Percentiles rank a stretch among this genome's conserved stretches.
Conservation (phyloP, 2,329 filamentous ascomycete species). For the Annulohypoxylon truncatum region DNA sequence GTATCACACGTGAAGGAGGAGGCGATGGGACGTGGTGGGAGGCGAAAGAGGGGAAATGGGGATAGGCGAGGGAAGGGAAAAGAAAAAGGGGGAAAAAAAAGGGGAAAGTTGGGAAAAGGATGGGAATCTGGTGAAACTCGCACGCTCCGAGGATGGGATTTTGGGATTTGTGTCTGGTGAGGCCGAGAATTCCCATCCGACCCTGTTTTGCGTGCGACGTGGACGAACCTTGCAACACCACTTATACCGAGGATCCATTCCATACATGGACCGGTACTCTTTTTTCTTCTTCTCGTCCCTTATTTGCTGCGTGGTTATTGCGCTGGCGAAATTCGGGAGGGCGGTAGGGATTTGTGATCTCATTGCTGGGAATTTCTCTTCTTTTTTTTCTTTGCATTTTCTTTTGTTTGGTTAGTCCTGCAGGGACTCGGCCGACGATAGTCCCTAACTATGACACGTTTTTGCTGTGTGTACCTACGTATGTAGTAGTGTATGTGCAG, state of each 20-base stretch:
- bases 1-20: constrained; percentile 11
- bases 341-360: background rate
- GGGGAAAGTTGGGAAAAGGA: constrained; percentile 10
- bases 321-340: background rate
- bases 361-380: background rate
- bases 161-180: background rate
- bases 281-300: background rate
- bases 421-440: constrained; percentile 4
- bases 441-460: background rate
- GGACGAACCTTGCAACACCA: background rate
- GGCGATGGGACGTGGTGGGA: background rate
- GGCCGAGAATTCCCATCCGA: constrained; percentile 25
- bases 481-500: background rate
- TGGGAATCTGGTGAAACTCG: constrained; percentile 35
- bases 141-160: constrained; percentile 32
- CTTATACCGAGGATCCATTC: background rate
- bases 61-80: constrained; percentile 3
- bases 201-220: background rate
- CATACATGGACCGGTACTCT: background rate
- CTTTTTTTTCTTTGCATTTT: background rate
- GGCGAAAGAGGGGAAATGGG: constrained; percentile 10
- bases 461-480: background rate
- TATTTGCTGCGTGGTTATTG: background rate
- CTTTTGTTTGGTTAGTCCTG: background rate
- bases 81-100: background rate